phyloP scores from a whole-genome alignment of 2,329 filamentous ascomycete genomes.

The Trichoderma sp. region DNA sequence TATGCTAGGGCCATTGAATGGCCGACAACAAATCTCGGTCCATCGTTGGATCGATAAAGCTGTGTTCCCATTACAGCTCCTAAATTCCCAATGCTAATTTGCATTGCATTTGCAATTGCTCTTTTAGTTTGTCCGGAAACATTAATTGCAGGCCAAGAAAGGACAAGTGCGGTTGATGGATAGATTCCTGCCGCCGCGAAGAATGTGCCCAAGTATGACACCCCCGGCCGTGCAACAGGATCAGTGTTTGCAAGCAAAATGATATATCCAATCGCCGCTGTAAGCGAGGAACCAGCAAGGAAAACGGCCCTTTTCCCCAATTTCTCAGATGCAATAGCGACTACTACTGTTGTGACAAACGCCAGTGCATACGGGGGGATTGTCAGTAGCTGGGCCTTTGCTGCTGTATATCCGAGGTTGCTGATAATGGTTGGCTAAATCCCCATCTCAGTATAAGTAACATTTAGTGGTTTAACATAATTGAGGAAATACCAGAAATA shows the following conservation, averaged over 20 bases:
- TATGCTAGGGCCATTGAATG: conserved; percentile 67
- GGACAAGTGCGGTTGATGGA: conserved; percentile 59
- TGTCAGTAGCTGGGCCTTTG: conserved; percentile 56
- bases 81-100: conserved; percentile 63
- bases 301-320: conserved; percentile 59
- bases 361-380: conserved; percentile 65
- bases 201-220: conserved; percentile 61
- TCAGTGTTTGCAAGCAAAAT: conserved; percentile 54
- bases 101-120: conserved; percentile 66
- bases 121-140: conserved; percentile 69
- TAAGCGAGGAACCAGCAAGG: conserved; percentile 55
- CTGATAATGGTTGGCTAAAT: conserved; percentile 50
- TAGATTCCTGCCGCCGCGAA: conserved; percentile 67
- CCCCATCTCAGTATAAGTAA: background rate
- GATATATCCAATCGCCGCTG: conserved; percentile 63
- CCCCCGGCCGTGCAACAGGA: conserved; percentile 48
- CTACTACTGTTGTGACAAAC: conserved; percentile 55
- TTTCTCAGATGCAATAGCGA: conserved; percentile 61
- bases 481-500: conserved; percentile 43
- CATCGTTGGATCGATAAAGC: conserved; percentile 60
- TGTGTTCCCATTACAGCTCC: conserved; percentile 69
- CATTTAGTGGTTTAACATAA: conserved; percentile 20
- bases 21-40: conserved; percentile 63
- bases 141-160: conserved; percentile 71
- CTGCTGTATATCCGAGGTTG: conserved; percentile 52